Base-by-base conservation (phyloP, 257 asterid genomes). In the Cordia subcordata region DNA sequence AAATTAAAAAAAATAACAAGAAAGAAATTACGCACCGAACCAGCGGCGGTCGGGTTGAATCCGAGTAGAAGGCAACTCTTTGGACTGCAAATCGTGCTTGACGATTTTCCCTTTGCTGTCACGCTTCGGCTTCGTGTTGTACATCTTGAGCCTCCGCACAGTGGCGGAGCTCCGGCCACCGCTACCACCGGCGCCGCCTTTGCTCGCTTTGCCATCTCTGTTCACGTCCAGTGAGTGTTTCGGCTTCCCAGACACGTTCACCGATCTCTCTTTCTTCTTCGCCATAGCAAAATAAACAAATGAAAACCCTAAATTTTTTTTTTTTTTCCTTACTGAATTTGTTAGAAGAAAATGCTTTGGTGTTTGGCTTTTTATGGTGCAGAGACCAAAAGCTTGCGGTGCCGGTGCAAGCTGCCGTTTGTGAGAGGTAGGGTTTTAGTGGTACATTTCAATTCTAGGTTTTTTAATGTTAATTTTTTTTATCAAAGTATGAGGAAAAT, bases 81-180 rank as follows among this genome's bases (percentile, higher is more conserved):
- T 81, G 42, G 97, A 93, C 80, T 93, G 99, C 67, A 86, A 82
- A 61, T 93, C 99, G 45, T 93, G 85, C 61, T 75, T 80, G 0
- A 78, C 19, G 49, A 93, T 76, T 20, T 80, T 74, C 0, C 99
- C 99, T 66, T 69, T 63, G 0, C 51, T 18, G 64, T 86, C 61
- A 13, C 96, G 92, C 40, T 49, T 70, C 10, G 97, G 99, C 65
- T 82, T 80, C 0, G 73, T 77, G 17, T 86, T 85, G 70, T 93
- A 89, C 99, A 93, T 86, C 80, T 86, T 89, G 46, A 93, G 92
- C 76, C 96, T 84, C 77, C 92, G 94, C 57, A 93, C 97, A 0
- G 97, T 89, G 77, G 96, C 84, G 68, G 95, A 80, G 79, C 84
- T 89, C 22, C 97, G 86, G 39, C 78, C 81, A 13, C 67, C 49